Evolutionary conservation across 352 stramenopile genomes (phyloP), one percentile per base, ranked within the genome.

Genomic region (Pythium phragmiticola): DNA sequence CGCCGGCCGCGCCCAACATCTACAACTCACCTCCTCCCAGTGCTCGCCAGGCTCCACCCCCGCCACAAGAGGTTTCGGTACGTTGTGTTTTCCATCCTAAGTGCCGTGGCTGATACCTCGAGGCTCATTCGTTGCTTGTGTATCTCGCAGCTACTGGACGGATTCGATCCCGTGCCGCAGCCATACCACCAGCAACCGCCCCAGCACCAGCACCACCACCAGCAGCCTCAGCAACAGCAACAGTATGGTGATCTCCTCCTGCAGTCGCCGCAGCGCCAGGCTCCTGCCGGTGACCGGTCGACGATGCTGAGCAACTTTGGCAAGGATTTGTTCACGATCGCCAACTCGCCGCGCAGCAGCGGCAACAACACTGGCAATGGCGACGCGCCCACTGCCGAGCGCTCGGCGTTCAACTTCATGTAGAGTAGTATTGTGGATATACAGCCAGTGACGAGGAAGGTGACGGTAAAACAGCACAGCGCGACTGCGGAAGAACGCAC

Each of bases 361-460:
- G 57, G 65, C 42, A 45, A 67, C 65, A 39, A 39, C 34, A 1
- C 34, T 26, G 57, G 65, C 46, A 45, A 67, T 63, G 33, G 30
- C 57, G 77, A 60, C 59, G 67, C 19, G 26, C 57, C 63, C 60
- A 39, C 5, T 9, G 43, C 69, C 19, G 76, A 87, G 47, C 83
- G 91, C 53, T 95, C 87, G 58, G 87, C 87, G 53, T 95, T 95
- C 66, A 88, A 83, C 69, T 95, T 95, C 72, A 92, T 95, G 87
- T 94, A 94, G 73, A 89, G 68, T 79, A 76, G 50, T 63, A 62
- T 47, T 62, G 48, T 42, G 12, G 16, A 9, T 41, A n/a, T 42
- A 43, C 49, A 28, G 19, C 50, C 17, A 57, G 37, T 33, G 39
- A 30, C 26, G 26, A 54, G 28, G 28, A 54, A 23, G 23, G 47